Evolutionary conservation across 1,139 yeast species (phyloP), one percentile per base, ranked within the genome.

Genomic region (Candida tetrigidarum): DNA sequence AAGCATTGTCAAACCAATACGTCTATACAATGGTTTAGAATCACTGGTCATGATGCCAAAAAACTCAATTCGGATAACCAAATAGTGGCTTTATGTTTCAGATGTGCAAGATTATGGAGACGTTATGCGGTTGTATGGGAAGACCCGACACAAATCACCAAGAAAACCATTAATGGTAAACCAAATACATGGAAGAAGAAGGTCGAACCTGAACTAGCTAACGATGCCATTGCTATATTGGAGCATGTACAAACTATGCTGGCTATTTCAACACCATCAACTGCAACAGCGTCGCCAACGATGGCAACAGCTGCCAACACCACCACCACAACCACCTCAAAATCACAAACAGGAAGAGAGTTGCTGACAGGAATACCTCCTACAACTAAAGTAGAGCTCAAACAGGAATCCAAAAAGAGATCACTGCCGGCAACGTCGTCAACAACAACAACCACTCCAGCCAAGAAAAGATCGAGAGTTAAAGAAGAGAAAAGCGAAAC

Each of bases 61-160:
- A 51, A 59, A 10, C 45, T 58, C 2, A 65, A 66, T 33, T 60
- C 60, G 0, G 58, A 60, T 3, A 62, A 64, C 2, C 45, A 60
- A 7, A 61, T 68, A 1, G 62, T 71, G 9, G 97, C 91, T 0
- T 68, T 93, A 14, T 93, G 99, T 61, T 68, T 78, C 39, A 74
- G 98, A 44, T 93, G 99, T 69, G 97, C 97, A 0, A 74, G 85
- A 47, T 63, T 93, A 34, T 93, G 99, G 99, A 75, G 97, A 60
- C 71, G 95, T 36, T 93, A 93, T 62, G 97, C 92, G 0, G 84
- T 88, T 1, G 74, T 74, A n/a, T 93, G 99, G 98, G 91, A 84
- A 53, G 82, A 81, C 39, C 96, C 97, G 0, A 59, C 69, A 19
- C 93, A 86, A 47, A 83, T 89, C 0, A 67, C 82, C 39, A 78